phyloP scores from a whole-genome alignment of 2,329 filamentous ascomycete genomes.

The Calonectria fujianensis region DNA sequence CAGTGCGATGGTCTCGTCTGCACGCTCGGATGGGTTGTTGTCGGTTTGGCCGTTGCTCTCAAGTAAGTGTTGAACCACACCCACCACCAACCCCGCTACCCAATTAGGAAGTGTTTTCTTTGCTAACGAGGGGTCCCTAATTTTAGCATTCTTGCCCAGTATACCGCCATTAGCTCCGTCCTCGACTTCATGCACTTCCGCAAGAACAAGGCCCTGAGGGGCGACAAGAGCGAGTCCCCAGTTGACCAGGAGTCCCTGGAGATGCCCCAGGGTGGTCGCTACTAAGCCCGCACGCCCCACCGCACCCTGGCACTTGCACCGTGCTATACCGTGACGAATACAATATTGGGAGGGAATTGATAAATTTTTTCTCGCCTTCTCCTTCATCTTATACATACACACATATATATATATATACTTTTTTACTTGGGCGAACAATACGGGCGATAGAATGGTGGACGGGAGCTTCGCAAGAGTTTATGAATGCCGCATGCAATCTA shows the following conservation, averaged over 20 bases:
- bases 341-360: background rate
- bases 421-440: background rate
- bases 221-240: background rate
- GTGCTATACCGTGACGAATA: background rate
- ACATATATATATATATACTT: too few relatives aligned
- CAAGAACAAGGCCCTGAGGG: conserved; percentile 6
- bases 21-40: conserved; percentile 38
- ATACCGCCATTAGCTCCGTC: conserved; percentile 21
- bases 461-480: background rate
- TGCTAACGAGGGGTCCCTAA: background rate
- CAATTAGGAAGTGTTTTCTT: background rate
- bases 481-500: conserved; percentile 1
- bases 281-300: background rate
- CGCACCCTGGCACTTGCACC: background rate
- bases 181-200: conserved; percentile 32
- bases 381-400: too few relatives aligned
- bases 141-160: conserved; percentile 31
- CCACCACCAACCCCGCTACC: too few relatives aligned
- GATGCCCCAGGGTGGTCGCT: background rate
- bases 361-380: background rate
- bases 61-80: background rate
- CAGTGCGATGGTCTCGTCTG: conserved; percentile 37
- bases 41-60: conserved; percentile 14
- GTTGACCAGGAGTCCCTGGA: conserved; percentile 26
- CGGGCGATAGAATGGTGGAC: background rate